Evolutionary conservation across 306 rosid genomes (phyloP), one percentile per base, ranked within the genome.

Genomic region (Cucumis cinereus): DNA sequence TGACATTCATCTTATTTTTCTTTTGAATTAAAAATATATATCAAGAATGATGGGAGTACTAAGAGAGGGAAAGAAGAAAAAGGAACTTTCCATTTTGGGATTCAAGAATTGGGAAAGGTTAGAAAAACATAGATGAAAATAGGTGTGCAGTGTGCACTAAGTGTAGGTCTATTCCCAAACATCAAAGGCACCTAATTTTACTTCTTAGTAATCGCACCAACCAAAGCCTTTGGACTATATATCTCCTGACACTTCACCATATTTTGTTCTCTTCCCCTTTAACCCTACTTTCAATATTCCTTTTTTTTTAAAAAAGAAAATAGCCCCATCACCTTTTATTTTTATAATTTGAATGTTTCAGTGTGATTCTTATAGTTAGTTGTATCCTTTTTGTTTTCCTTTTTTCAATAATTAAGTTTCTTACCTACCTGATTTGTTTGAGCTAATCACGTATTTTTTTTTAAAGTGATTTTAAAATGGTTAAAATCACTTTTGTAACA

Each of bases 221-320:
- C 69, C 30, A 36, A 66, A 66, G 17, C 49, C 73, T 38, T 66
- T 38, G 52, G 73, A 66, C 73, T 66, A 7, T 45, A 45, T 45
- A 0, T 64, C 28, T 38, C 1, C 8, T 10, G 52, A 66, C 28
- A 40, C 52, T 38, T 8, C 52, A 62, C 15, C n/a, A 40, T 66
- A 64, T 64, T 64, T 64, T 19, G 23, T 35, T 16, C 19, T 35
- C 11, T 35, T 26, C 66, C 66, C 64, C 9, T 28, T 33, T 17
- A 35, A 66, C n/a, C 30, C 73, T n/a, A 20, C 73, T 66, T 66
- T 66, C 73, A 66, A 38, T n/a, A 66, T 66, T 38, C 73, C 26
- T 19, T 7, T 38, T n/a, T 15, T 3, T 0, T n/a, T n/a, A n/a
- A n/a, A n/a, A n/a, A n/a, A 10, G 2, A 30, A 33, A 17, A 17